These are phyloP conservation scores for Bassia scoparia DNA, from an alignment of 148 eudicot genomes.

Conservation along the genomic window DNA sequence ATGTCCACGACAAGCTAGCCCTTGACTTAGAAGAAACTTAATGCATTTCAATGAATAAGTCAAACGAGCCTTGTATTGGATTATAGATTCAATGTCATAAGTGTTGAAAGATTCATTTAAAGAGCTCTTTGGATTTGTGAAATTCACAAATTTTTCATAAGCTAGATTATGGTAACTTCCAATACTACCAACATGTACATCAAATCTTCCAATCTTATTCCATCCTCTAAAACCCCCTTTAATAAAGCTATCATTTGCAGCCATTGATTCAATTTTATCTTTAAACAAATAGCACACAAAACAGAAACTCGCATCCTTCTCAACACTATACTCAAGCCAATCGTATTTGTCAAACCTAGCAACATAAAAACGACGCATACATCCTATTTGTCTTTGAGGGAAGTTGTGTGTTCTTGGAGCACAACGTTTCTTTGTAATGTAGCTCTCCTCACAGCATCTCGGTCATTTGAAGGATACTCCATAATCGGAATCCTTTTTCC, in stretches of 20 bases:
- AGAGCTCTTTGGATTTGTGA: neutral
- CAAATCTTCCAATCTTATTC: neutral
- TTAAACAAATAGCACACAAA: neutral
- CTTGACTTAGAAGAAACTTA: neutral
- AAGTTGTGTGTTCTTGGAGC: neutral
- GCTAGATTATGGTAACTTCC: too few relatives aligned
- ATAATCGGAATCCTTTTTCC: neutral
- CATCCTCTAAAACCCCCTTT: conserved; percentile 13
- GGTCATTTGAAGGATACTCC: neutral
- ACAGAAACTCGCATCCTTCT: neutral
- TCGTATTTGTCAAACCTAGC: neutral
- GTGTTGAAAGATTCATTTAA: too few relatives aligned
- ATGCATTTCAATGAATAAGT: neutral
- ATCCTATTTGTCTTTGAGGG: neutral
- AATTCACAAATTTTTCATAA: too few relatives aligned
- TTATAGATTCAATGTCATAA: too few relatives aligned
- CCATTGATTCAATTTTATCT: neutral
- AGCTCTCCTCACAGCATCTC: neutral
- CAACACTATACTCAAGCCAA: neutral
- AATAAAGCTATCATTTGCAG: neutral
- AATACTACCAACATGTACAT: too few relatives aligned
- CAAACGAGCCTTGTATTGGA: too few relatives aligned
- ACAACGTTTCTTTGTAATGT: neutral
- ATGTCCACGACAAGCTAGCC: neutral
- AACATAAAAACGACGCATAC: neutral